These are phyloP conservation scores for Bretschneidera sinensis DNA, from an alignment of 345 rosid species.

Conservation along the genomic window DNA sequence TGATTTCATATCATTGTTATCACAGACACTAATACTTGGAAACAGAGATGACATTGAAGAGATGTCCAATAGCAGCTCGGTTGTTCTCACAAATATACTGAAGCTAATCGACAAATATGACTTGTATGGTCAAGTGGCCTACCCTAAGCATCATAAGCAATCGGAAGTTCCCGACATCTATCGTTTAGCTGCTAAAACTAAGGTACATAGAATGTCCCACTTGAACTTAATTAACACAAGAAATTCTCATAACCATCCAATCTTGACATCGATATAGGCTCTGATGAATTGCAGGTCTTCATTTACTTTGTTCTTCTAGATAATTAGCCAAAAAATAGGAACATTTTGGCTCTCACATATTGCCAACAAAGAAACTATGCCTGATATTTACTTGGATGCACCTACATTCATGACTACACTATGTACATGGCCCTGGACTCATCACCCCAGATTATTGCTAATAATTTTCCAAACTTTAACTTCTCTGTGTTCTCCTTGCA, in stretches of 20 bases:
- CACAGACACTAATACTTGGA: slow-evolving; percentile 60
- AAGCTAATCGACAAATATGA: slow-evolving; percentile 66
- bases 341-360: not conserved
- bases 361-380: too few species aligned
- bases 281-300: not conserved
- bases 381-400: too few species aligned
- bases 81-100: slow-evolving; percentile 51
- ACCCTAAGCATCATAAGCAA: slow-evolving; percentile 75
- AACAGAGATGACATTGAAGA: slow-evolving; percentile 70
- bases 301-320: not conserved
- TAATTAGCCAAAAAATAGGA: too few species aligned
- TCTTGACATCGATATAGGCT: not conserved
- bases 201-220: slow-evolving; percentile 28
- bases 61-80: slow-evolving; percentile 49
- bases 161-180: slow-evolving; percentile 66
- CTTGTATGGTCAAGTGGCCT: slow-evolving; percentile 67
- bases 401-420: too few species aligned
- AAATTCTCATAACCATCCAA: too few species aligned
- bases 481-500: slow-evolving; percentile 8
- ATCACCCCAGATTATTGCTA: too few species aligned
- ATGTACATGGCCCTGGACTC: too few species aligned
- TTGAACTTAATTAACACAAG: too few species aligned
- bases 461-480: slow-evolving; percentile 7
- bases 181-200: slow-evolving; percentile 66
- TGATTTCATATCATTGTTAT: slow-evolving; percentile 1